Percentiles rank a stretch among this genome's conserved stretches.
These are phyloP conservation scores for Rhizomucor miehei DNA, from an alignment of 371 early-diverging fungal genomes.

Conservation along the genomic window DNA sequence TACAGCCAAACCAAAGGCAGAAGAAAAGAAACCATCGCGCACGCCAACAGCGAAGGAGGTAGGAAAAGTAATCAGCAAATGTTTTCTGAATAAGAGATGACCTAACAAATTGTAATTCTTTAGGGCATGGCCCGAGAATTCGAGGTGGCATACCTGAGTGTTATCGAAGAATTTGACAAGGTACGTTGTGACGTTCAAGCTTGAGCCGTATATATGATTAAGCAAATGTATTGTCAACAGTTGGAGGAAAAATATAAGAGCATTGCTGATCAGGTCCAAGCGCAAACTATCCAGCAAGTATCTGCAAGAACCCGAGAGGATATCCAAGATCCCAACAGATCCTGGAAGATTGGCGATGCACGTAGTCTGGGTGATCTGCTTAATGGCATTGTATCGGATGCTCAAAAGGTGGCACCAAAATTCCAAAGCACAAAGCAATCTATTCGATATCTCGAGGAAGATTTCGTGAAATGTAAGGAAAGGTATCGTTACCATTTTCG, in stretches of 20 bases:
- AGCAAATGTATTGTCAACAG: slow-evolving; percentile 4
- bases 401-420: slow-evolving; percentile 2
- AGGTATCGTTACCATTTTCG: too few relatives aligned
- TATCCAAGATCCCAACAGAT: background rate
- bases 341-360: slow-evolving; percentile 18
- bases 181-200: slow-evolving; percentile 2
- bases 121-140: slow-evolving; percentile 27
- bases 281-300: slow-evolving; percentile 2
- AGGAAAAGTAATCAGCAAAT: background rate
- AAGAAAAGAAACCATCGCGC: background rate
- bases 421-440: slow-evolving; percentile 1
- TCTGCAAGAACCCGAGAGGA: slow-evolving; percentile 1
- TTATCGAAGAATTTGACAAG: slow-evolving; percentile 16
- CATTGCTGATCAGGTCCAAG: slow-evolving; percentile 1
- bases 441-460: slow-evolving; percentile 7
- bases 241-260: slow-evolving; percentile 7
- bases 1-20: background rate
- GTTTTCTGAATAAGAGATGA: background rate
- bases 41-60: slow-evolving; percentile 18
- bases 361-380: slow-evolving; percentile 6
- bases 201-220: background rate
- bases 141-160: slow-evolving; percentile 21
- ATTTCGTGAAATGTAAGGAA: slow-evolving; percentile 18
- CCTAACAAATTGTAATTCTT: background rate
- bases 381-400: slow-evolving; percentile 5